Conservation (phyloP, 1,284 basidiomycete species). For the Ustilago vetiveriae region DNA sequence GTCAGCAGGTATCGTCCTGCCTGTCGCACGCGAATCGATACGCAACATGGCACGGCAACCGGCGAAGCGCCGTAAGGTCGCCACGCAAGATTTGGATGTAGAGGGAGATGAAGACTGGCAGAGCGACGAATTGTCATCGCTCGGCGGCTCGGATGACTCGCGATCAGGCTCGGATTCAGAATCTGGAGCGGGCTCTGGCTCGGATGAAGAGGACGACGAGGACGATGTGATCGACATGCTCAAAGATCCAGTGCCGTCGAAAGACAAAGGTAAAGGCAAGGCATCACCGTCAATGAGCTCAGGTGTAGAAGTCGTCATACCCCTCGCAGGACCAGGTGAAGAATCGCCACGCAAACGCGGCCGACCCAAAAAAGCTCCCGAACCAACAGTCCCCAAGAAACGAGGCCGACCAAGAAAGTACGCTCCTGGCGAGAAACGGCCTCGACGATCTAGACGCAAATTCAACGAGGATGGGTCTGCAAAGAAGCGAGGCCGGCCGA, state of each 20-base stretch:
- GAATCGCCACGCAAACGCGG: slow-evolving; percentile 26
- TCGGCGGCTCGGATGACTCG: slow-evolving; percentile 30
- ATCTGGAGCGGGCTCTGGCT: slow-evolving; percentile 12
- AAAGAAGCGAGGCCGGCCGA: slow-evolving; percentile 41
- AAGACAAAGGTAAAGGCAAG: slow-evolving; percentile 8
- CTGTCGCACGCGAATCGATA: not conserved
- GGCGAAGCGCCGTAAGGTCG: slow-evolving; percentile 31
- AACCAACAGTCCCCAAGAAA: slow-evolving; percentile 31
- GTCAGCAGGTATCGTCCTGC: not conserved
- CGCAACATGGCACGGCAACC: slow-evolving; percentile 27
- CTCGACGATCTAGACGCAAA: slow-evolving; percentile 22
- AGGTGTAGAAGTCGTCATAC: slow-evolving; percentile 31
- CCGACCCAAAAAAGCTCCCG: slow-evolving; percentile 23
- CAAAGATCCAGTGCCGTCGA: slow-evolving; percentile 8
- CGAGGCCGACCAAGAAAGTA: slow-evolving; percentile 45
- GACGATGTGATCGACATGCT: slow-evolving; percentile 41
- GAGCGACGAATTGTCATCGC: slow-evolving; percentile 41
- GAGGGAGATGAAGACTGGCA: slow-evolving; percentile 47
- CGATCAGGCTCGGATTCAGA: slow-evolving; percentile 15
- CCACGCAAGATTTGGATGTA: slow-evolving; percentile 23
- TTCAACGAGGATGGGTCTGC: slow-evolving; percentile 35
- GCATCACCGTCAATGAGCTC: not conserved
- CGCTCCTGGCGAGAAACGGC: slow-evolving; percentile 27
- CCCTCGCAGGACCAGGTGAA: slow-evolving; percentile 8
- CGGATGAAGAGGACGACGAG: slow-evolving; percentile 21